Evolutionary conservation across 2,329 filamentous ascomycete genomes (phyloP).

Genomic region (Ceratocystis alfenasii): DNA sequence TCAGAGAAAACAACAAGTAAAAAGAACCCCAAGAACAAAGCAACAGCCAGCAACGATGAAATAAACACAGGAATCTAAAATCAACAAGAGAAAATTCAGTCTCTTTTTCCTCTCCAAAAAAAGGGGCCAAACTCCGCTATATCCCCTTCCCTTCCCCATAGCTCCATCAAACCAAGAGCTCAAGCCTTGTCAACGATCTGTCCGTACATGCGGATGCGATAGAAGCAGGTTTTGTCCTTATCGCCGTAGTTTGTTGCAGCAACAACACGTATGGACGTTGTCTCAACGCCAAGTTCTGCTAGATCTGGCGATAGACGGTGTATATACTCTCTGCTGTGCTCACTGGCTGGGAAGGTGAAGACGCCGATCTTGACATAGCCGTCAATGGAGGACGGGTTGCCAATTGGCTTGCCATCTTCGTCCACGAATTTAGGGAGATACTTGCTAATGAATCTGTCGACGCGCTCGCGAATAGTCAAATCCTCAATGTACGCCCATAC

Average conservation of each 20-base stretch:
- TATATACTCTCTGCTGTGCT: constrained; percentile 39
- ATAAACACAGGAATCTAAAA: constrained; percentile 9
- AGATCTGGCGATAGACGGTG: constrained; percentile 43
- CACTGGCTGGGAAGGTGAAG: constrained; percentile 41
- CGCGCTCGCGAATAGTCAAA: constrained; percentile 30
- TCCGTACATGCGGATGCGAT: constrained; percentile 49
- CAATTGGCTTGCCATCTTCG: constrained; percentile 24
- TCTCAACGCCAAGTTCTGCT: constrained; percentile 35
- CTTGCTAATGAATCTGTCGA: constrained; percentile 34
- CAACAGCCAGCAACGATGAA: not conserved
- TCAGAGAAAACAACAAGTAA: constrained; percentile 1
- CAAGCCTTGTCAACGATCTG: constrained; percentile 26
- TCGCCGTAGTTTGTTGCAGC: constrained; percentile 48
- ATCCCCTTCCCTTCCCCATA: not conserved
- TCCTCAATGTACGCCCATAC: constrained; percentile 52
- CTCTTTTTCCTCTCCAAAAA: not conserved
- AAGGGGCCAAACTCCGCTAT: not conserved
- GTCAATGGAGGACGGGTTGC: constrained; percentile 25
- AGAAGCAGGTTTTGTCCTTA: constrained; percentile 51
- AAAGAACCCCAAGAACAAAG: not conserved
- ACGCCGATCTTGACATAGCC: constrained; percentile 46
- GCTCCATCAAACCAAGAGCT: not conserved
- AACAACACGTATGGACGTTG: constrained; percentile 43
- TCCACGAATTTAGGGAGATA: constrained; percentile 31
- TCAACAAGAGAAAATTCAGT: not conserved